Evolutionary conservation across 257 asterid species (phyloP).

Genomic region (Fraxinus anomala): DNA sequence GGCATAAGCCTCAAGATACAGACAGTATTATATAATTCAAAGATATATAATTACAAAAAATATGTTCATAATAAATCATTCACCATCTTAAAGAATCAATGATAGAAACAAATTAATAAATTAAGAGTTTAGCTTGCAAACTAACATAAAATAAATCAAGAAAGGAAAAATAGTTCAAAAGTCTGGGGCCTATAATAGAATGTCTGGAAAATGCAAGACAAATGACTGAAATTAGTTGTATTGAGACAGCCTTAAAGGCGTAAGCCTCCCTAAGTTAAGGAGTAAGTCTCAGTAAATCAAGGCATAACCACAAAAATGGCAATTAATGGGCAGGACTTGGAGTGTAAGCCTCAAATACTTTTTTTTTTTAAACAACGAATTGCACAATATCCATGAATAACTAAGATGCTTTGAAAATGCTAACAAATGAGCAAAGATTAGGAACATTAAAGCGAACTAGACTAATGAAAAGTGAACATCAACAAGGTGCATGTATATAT

Average conservation of each 20-base stretch:
- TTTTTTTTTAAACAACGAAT: background rate
- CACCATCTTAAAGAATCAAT: background rate
- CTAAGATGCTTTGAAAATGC: background rate
- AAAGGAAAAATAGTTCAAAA: background rate
- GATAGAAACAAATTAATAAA: background rate
- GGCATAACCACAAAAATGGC: background rate
- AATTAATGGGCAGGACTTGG: background rate
- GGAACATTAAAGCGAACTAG: background rate
- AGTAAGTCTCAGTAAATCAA: background rate
- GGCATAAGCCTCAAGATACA: background rate
- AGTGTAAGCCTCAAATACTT: background rate
- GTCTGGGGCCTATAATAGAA: background rate
- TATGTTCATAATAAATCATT: background rate
- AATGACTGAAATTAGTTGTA: background rate
- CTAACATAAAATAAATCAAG: background rate
- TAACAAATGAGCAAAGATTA: background rate
- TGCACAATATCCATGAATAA: background rate
- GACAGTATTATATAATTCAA: background rate
- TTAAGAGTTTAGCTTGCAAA: background rate
- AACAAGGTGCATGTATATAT: background rate
- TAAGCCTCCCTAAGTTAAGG: background rate
- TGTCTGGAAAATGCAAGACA: background rate
- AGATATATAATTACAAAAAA: background rate
- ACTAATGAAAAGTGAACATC: background rate
- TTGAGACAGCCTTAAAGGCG: background rate